Conservation (phyloP, 2,329 filamentous ascomycete genomes). For the Dactylellina cionopaga region DNA sequence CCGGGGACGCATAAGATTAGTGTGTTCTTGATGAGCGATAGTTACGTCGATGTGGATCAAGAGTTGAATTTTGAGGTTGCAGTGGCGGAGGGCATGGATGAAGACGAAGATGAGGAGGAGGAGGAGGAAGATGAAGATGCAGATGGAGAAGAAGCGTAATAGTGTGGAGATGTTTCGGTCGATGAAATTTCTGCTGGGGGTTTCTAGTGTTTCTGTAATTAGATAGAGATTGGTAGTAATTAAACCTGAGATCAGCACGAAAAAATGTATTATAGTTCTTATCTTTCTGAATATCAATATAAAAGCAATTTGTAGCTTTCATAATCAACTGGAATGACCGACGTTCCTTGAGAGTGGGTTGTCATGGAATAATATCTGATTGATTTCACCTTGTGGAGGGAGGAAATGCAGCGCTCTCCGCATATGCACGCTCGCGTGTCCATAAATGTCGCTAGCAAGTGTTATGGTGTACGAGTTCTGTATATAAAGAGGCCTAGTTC, state of each 20-base stretch:
- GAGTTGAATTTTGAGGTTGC: conserved; percentile 87
- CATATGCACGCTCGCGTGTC: no score
- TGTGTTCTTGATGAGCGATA: conserved; percentile 95
- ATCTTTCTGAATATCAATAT: background rate
- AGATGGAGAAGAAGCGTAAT: conserved; percentile 39
- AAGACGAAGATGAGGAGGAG: conserved; percentile 86
- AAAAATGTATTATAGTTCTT: conserved; percentile 8
- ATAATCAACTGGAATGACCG: no score
- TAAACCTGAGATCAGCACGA: background rate
- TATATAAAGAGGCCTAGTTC: no score
- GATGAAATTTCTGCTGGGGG: no score
- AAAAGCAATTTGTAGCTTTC: background rate
- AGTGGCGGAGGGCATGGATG: conserved; percentile 92
- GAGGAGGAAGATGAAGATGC: conserved; percentile 66
- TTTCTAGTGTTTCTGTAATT: no score
- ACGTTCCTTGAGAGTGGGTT: background rate
- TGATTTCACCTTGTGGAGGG: no score
- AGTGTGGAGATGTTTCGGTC: no score
- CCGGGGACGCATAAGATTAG: conserved; percentile 88
- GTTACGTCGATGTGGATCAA: conserved; percentile 96
- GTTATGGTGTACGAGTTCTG: no score
- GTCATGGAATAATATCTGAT: no score
- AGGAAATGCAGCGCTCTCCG: no score
- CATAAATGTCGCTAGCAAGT: no score
- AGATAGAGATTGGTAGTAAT: background rate